Base-by-base conservation (phyloP, 208 protist species). In the Crithidia expoeki region DNA sequence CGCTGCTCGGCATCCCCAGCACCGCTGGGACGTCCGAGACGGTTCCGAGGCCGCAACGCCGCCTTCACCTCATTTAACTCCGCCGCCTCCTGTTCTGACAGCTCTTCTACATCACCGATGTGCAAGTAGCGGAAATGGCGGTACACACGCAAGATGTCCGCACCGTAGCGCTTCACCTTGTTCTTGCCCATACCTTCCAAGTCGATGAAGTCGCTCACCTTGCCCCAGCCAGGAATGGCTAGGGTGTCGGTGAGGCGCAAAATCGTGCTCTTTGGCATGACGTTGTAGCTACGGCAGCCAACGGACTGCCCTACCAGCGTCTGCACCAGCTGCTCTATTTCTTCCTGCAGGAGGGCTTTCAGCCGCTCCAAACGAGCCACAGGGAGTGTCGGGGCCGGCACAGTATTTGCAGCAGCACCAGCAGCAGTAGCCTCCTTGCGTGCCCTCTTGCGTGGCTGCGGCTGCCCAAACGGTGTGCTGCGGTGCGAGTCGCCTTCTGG, bases 101-200 rank as follows among this genome's bases (percentile, higher is more conserved):
- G 78, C 81, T 90, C 84, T 27, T 71, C 74, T 14, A 94, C 88
- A 44, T 96, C 91, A 36, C 91, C 91, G 69, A 96, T 91, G 76
- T 91, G 78, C 23, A 88, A 59, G 66, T 80, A 81, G 30, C 91
- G 88, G 56, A 96, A 94, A 50, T 83, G 62, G 23, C 91, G 84
- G 71, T 96, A 96, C 2, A 92, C 75, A 0, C 76, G 66, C 16
- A 96, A 68, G 38, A 96, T 91, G 25, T 92, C 83, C 4, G 72
- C 84, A 27, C 91, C 91, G 68, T 92, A 96, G 72, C 92, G 92
- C 64, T 83, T 81, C 58, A 94, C 85, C 77, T 96, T 96, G 79
- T 90, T 91, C 83, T 93, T 94, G 7, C 88, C 91, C 74, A 96
- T 81, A 0, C 91, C 91, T 67, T 94, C 91, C 6, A 96, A 62